A percentile compares a stretch with the other conserved stretches of the same genome.
Conservation (phyloP, 2,329 filamentous ascomycete genomes). For the Apiospora hydei region DNA sequence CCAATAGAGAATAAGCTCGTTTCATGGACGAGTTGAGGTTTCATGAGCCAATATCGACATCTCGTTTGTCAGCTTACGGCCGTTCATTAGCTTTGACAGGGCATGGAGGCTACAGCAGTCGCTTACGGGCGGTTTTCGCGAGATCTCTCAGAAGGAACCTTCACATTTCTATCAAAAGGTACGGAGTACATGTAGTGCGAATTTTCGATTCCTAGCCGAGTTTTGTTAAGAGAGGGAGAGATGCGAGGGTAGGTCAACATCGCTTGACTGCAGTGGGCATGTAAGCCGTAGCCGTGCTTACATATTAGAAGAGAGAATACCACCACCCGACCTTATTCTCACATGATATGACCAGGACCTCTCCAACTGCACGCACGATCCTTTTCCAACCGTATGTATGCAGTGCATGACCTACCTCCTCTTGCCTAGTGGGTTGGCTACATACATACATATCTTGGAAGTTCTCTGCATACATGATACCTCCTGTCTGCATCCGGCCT, state of each 20-base stretch:
- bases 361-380: constrained; percentile 8
- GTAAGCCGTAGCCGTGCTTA: constrained; percentile 3
- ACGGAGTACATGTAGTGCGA: too few relatives aligned
- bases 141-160: neutral
- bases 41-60: neutral
- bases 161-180: too few relatives aligned
- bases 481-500: neutral
- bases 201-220: too few relatives aligned
- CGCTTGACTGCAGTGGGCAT: neutral
- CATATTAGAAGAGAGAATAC: neutral
- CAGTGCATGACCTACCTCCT: neutral
- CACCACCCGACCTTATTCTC: constrained; percentile 2
- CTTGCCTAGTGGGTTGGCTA: neutral
- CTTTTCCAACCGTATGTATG: neutral
- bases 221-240: neutral
- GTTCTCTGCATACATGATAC: neutral
- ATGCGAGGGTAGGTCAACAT: neutral
- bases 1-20: neutral
- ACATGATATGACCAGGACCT: constrained; percentile 17
- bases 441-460: neutral
- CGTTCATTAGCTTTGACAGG: neutral
- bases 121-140: neutral
- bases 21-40: constrained; percentile 6
- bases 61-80: constrained; percentile 7
- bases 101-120: neutral